Conservation (phyloP, 2,329 filamentous ascomycete genomes). For the Penicillium janthinellum region DNA sequence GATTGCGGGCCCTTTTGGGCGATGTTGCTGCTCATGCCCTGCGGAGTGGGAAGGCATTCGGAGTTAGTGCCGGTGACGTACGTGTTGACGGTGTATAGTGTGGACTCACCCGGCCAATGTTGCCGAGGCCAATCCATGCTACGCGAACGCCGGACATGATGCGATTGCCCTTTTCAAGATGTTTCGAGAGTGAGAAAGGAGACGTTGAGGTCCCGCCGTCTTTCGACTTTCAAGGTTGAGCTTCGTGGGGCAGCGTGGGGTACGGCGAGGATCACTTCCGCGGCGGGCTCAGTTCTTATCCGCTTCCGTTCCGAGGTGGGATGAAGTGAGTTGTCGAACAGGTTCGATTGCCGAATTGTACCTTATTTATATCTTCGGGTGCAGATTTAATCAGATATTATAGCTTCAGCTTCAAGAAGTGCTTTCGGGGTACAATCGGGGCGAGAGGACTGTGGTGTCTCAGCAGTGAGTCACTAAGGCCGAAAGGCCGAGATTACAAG, state of each 20-base stretch:
- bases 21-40: conserved; percentile 86
- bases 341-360: not conserved
- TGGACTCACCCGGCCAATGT: conserved; percentile 74
- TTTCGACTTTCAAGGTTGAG: conserved; percentile 4
- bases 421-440: not conserved
- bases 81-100: not conserved
- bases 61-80: conserved; percentile 11
- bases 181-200: not conserved
- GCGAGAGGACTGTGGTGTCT: conserved; percentile 4
- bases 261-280: conserved; percentile 3
- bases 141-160: conserved; percentile 52
- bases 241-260: conserved; percentile 22
- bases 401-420: not conserved
- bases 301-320: not conserved
- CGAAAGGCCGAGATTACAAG: conserved; percentile 15
- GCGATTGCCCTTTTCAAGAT: not conserved
- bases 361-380: not conserved
- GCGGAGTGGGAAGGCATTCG: not conserved
- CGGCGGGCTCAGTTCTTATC: conserved; percentile 15
- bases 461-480: conserved; percentile 17
- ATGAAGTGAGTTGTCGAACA: not conserved
- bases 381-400: not conserved
- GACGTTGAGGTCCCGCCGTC: not conserved
- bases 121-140: conserved; percentile 81
- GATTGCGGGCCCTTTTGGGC: conserved; percentile 73